Conservation (phyloP, 345 rosid genomes). For the Boechera divaricarpa region DNA sequence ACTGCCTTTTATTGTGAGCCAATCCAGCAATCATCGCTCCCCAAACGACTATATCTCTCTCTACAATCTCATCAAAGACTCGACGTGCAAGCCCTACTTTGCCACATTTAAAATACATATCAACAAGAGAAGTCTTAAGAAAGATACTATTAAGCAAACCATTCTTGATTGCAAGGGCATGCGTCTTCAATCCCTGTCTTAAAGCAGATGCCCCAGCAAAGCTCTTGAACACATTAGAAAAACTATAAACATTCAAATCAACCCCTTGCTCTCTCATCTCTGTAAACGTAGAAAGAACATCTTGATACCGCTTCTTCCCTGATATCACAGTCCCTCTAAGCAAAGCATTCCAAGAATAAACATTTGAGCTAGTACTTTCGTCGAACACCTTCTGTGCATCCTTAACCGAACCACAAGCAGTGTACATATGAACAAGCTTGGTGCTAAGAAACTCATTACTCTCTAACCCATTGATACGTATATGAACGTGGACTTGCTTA, state of each 20-base stretch:
- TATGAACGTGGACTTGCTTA: conserved; percentile 63
- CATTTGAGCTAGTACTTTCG: conserved; percentile 54
- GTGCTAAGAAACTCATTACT: conserved; percentile 67
- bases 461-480: conserved; percentile 73
- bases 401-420: conserved; percentile 66
- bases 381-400: conserved; percentile 75
- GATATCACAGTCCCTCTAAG: conserved; percentile 81
- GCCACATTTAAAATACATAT: conserved; percentile 84
- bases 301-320: conserved; percentile 63
- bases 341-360: conserved; percentile 85
- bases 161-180: conserved; percentile 73
- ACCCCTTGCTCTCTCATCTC: conserved; percentile 75
- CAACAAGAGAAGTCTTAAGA: conserved; percentile 74
- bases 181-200: conserved; percentile 71
- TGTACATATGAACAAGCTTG: conserved; percentile 75
- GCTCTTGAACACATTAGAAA: conserved; percentile 79
- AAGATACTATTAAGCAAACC: conserved; percentile 61
- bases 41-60: conserved; percentile 76
- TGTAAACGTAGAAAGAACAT: conserved; percentile 62
- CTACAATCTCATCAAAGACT: conserved; percentile 71
- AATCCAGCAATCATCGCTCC: conserved; percentile 89
- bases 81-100: conserved; percentile 62
- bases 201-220: conserved; percentile 79
- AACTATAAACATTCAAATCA: conserved; percentile 75
- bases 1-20: conserved; percentile 67